Conservation (phyloP, 192 early-diverging fungal genomes). For the Spizellomyces punctatus region DNA sequence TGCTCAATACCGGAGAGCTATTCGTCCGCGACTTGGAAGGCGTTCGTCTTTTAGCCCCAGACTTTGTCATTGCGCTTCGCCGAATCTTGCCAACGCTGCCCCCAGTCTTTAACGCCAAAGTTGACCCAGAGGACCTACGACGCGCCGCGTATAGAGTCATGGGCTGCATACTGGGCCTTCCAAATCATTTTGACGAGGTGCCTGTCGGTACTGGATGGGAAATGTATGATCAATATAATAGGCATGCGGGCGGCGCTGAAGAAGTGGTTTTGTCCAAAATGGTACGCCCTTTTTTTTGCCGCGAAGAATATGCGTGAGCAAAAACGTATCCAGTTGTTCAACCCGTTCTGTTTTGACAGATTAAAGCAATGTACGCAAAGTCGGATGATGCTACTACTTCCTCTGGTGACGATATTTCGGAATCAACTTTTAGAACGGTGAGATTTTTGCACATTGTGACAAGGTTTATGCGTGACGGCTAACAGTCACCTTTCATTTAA, state of each 20-base stretch:
- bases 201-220: conserved; percentile 38
- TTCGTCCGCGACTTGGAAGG: conserved; percentile 74
- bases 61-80: conserved; percentile 70
- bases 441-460: too few species aligned
- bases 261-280: background rate
- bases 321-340: background rate
- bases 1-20: conserved; percentile 61
- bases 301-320: background rate
- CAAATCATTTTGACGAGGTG: conserved; percentile 72
- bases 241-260: background rate
- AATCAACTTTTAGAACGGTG: background rate
- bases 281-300: background rate
- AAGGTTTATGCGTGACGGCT: too few species aligned
- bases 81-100: conserved; percentile 55
- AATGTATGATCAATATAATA: conserved; percentile 19
- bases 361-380: conserved; percentile 26
- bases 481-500: too few species aligned
- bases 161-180: conserved; percentile 65
- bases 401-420: background rate
- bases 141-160: conserved; percentile 66
- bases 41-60: conserved; percentile 69
- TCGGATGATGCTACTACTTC: background rate
- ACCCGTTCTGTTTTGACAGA: background rate
- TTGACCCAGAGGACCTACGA: conserved; percentile 68
- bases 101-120: conserved; percentile 29